These are phyloP conservation scores for Kazachstania psychrophila DNA, from an alignment of 805 yeast genomes.

Conservation along the genomic window DNA sequence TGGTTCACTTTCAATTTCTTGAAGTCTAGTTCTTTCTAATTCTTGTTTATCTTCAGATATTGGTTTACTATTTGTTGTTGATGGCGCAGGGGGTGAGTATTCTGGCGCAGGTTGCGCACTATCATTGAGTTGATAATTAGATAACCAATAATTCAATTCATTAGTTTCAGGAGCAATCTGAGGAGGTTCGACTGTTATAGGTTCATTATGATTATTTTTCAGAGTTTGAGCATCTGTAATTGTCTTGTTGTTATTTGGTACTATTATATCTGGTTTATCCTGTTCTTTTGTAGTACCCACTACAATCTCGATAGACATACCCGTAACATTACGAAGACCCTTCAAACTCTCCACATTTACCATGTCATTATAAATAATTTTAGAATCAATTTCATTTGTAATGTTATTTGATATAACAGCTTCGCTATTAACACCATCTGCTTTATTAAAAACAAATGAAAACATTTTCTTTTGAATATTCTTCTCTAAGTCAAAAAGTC, in stretches of 20 bases:
- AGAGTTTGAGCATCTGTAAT: no score
- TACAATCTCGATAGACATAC: slow-evolving; percentile 70
- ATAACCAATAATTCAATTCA: slow-evolving; percentile 11
- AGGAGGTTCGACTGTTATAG: no score
- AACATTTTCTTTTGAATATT: slow-evolving; percentile 13
- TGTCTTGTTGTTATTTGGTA: background rate
- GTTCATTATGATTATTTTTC: no score
- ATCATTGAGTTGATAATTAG: slow-evolving; percentile 5
- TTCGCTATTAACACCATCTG: background rate
- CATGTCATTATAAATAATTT: slow-evolving; percentile 32
- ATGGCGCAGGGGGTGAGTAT: slow-evolving; percentile 8
- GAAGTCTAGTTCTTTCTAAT: slow-evolving; percentile 31
- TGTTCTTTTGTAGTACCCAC: slow-evolving; percentile 51
- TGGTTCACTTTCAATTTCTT: slow-evolving; percentile 36
- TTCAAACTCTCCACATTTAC: slow-evolving; percentile 75
- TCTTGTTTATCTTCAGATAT: slow-evolving; percentile 33
- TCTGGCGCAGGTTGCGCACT: slow-evolving; percentile 13
- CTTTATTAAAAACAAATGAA: slow-evolving; percentile 7
- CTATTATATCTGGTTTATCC: background rate
- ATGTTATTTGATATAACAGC: slow-evolving; percentile 3
- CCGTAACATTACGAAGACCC: slow-evolving; percentile 65
- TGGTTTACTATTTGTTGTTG: background rate
- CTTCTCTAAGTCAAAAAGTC: slow-evolving; percentile 4
- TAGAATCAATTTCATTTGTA: slow-evolving; percentile 20
- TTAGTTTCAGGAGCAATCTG: background rate